Evolutionary conservation across 106 monocot species (phyloP), one percentile per base, ranked within the genome.

Genomic region (Acanthochlamys bracteata): DNA sequence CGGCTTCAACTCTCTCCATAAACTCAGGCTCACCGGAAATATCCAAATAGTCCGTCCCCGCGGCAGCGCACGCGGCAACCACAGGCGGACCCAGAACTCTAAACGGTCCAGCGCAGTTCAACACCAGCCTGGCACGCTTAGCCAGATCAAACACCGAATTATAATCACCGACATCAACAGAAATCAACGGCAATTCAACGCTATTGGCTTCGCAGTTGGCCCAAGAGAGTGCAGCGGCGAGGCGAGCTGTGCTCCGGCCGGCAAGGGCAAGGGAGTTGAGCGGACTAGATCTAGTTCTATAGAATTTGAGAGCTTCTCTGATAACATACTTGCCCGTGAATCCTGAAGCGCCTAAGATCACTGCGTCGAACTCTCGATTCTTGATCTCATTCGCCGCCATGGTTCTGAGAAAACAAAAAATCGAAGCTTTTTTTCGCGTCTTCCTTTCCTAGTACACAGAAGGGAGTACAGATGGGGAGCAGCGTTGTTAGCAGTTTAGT

Each of bases 11-110:
- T 62, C 91, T 23, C 87, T 98, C 96, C 91, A 98, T 98, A 75
- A 91, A 98, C 91, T 88, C 96, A 7, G 96, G 96, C 79, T 98
- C 96, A 14, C 96, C 96, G 53, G 67, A 78, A 40, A 98, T 83
- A 62, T 98, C 96, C 42, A 91, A 76, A 74, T 91, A 91, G 64
- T 98, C 91, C 25, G 80, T 66, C 16, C 88, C 96, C 10, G 79
- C 64, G 17, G 62, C 85, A 4, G 72, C 84, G 76, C 96, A 96
- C 46, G 96, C 91, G 42, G 87, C 76, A 20, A 81, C 96, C 41
- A 96, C 88, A 12, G 91, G 75, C 1, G 61, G 57, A 15, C 96
- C 96, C 65, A 84, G 74, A 49, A 91, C 75, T 60, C 96, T 79
- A 80, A 88, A 96, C 43, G 96, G 96, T 16, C 96, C 91, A 21